These are phyloP conservation scores for Sporothrix luriei DNA, from an alignment of 2,329 filamentous ascomycete genomes.

Conservation along the genomic window DNA sequence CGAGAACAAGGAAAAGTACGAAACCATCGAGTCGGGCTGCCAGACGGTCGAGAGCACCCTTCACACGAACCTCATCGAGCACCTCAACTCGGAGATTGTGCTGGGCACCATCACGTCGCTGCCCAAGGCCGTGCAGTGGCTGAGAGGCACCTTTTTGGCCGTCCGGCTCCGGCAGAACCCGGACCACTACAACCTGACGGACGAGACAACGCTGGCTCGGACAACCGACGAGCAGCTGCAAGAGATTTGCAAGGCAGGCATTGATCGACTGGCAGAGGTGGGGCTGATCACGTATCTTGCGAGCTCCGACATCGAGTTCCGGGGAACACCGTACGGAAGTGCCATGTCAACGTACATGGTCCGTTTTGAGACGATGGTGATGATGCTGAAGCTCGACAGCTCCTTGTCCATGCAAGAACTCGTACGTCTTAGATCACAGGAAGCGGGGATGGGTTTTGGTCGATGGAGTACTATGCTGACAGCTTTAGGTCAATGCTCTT, in stretches of 20 bases:
- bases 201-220: conserved; percentile 52
- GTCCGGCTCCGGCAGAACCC: conserved; percentile 74
- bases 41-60: conserved; percentile 76
- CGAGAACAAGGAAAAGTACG: conserved; percentile 66
- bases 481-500: conserved; percentile 62
- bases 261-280: conserved; percentile 64
- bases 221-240: conserved; percentile 66
- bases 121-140: conserved; percentile 70
- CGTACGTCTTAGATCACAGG: conserved; percentile 50
- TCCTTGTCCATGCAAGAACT: conserved; percentile 67
- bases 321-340: conserved; percentile 70
- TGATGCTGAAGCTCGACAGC: conserved; percentile 63
- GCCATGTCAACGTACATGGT: conserved; percentile 85
- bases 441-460: not conserved
- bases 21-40: conserved; percentile 71
- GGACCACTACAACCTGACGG: conserved; percentile 65
- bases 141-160: conserved; percentile 75
- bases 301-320: conserved; percentile 50
- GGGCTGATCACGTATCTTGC: conserved; percentile 52
- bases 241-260: conserved; percentile 69
- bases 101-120: conserved; percentile 70
- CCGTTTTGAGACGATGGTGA: conserved; percentile 76
- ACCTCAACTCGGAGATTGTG: conserved; percentile 81
- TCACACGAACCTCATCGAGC: conserved; percentile 77
- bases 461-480: not conserved